A percentile compares a stretch with the other conserved stretches of the same genome.
These are phyloP conservation scores for Canariomyces notabilis DNA, from an alignment of 2,329 filamentous ascomycete genomes.

Conservation along the genomic window DNA sequence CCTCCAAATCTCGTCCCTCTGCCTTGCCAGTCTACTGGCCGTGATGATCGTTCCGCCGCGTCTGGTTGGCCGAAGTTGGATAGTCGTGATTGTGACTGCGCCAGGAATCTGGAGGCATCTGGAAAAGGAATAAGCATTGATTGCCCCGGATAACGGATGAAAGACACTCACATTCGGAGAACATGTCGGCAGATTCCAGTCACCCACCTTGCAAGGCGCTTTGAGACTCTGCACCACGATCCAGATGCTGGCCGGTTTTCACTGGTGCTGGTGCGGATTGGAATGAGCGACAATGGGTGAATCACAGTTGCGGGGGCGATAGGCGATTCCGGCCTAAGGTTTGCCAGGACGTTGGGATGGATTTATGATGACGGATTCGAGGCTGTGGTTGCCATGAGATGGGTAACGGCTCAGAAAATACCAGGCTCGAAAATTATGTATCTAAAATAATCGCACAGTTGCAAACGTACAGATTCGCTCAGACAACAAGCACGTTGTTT, in stretches of 20 bases:
- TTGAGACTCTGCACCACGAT: constrained; percentile 8
- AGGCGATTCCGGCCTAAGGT: neutral
- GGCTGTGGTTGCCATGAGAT: neutral
- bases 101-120: constrained; percentile 96
- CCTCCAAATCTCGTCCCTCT: constrained; percentile 32
- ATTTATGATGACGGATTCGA: constrained; percentile 16
- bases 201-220: constrained; percentile 18
- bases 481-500: neutral
- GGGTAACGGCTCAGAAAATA: neutral
- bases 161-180: constrained; percentile 76
- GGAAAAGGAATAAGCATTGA: constrained; percentile 14
- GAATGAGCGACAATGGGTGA: neutral
- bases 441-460: too few relatives aligned
- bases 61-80: constrained; percentile 64
- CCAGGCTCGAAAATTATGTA: too few relatives aligned
- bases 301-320: neutral
- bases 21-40: constrained; percentile 33
- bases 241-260: neutral
- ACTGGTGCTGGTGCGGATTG: constrained; percentile 4
- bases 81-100: constrained; percentile 90
- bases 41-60: constrained; percentile 36
- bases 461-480: too few relatives aligned
- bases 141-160: neutral
- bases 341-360: constrained; percentile 12
- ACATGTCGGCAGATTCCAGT: constrained; percentile 51